These are phyloP conservation scores for Epichloe typhina DNA, from an alignment of 2,329 filamentous ascomycete species.

Conservation along the genomic window DNA sequence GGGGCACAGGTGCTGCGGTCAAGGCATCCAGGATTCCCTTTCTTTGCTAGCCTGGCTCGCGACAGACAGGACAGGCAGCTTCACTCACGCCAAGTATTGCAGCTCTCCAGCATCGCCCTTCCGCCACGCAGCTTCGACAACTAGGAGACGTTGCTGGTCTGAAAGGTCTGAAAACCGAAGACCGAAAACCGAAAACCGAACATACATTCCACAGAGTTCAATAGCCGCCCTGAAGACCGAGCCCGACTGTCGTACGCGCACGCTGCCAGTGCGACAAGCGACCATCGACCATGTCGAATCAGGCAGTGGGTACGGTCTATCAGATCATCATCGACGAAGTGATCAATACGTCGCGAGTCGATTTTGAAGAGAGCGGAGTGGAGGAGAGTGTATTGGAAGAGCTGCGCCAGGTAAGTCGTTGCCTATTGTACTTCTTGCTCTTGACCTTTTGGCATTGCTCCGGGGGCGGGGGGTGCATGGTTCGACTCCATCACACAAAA, in stretches of 20 bases:
- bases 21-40: background rate
- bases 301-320: slow-evolving; percentile 63
- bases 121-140: background rate
- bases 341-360: slow-evolving; percentile 79
- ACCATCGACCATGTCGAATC: slow-evolving; percentile 40
- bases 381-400: slow-evolving; percentile 78
- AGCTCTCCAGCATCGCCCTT: background rate
- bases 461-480: background rate
- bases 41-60: background rate
- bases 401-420: slow-evolving; percentile 64
- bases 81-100: background rate
- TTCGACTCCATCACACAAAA: background rate
- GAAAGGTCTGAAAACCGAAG: too few relatives aligned
- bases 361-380: slow-evolving; percentile 94
- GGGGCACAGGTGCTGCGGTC: background rate
- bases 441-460: background rate
- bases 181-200: too few relatives aligned
- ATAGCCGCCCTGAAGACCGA: background rate
- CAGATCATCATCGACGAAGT: slow-evolving; percentile 69
- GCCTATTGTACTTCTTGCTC: background rate
- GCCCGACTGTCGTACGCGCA: slow-evolving; percentile 2
- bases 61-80: background rate
- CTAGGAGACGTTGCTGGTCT: background rate
- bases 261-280: slow-evolving; percentile 2
- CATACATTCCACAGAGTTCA: background rate